Evolutionary conservation across 2,329 filamentous ascomycete genomes (phyloP), one percentile per base, ranked within the genome.

Genomic region (Davidsoniella eucalypti): DNA sequence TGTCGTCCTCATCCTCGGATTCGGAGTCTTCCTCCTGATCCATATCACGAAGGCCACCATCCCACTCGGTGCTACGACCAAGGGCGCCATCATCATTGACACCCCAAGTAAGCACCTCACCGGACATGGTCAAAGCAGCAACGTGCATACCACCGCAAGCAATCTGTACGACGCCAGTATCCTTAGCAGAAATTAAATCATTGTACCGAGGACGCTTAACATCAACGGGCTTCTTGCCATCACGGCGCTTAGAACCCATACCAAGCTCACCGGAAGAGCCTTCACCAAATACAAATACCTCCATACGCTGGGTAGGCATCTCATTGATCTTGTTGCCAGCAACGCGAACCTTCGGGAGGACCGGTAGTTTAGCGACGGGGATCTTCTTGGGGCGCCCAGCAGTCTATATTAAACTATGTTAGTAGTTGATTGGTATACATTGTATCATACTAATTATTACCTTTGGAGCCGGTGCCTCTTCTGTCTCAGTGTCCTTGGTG

Each of bases 81-180:
- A 93, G 72, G 7, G 86, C 84, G 55, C 83, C 82, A 60, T 87
- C 80, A 60, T 93, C 86, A 61, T 92, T 92, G 57, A 92, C 85
- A 49, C 86, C 86, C 86, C 86, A 93, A 25, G 84, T 87, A 49
- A 87, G 67, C 57, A 93, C 83, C 65, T 80, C 80, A 69, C 87
- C 86, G 63, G 90, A 82, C 57, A 80, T 74, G 46, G 86, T 90
- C 48, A 92, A 67, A 2, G 81, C 84, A 55, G 83, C 69, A 48
- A 73, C 79, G 65, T 93, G 86, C 84, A 93, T 90, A 51, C 84
- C 85, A 54, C 86, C 86, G 54, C 81, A 79, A 47, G 83, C 79
- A 52, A 93, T 65, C 63, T 84, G 78, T 2, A 92, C 84, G 36
- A 92, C 75, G 33, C 84, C 84, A 26, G 86, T 70, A 7, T 81